These are phyloP conservation scores for Aspergillus ochraceus DNA, from an alignment of 2,329 filamentous ascomycete genomes.

Conservation along the genomic window DNA sequence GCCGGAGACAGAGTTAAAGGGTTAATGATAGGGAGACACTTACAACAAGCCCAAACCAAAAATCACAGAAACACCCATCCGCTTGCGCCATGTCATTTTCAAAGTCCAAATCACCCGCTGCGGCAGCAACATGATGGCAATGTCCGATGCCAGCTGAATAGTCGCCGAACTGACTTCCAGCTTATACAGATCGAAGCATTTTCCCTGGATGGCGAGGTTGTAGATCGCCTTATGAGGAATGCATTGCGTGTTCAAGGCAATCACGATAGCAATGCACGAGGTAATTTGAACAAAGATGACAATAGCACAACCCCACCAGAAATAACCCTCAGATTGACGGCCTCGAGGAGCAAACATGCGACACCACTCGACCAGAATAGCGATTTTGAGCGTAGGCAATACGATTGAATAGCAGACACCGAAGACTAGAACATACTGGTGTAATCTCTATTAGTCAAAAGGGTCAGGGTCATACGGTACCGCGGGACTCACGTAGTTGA, in stretches of 20 bases:
- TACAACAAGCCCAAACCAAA: constrained; percentile 29
- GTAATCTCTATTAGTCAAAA: too few relatives aligned
- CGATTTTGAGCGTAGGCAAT: too few relatives aligned
- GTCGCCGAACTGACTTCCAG: constrained; percentile 20
- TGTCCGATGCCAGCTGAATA: constrained; percentile 33
- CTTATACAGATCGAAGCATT: too few relatives aligned
- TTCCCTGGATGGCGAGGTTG: too few relatives aligned
- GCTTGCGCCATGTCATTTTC: constrained; percentile 29
- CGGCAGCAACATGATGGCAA: constrained; percentile 33
- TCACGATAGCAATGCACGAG: constrained; percentile 20
- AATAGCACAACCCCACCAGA: constrained; percentile 37
- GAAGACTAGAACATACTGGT: too few relatives aligned
- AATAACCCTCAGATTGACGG: constrained; percentile 24
- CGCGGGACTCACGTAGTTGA: too few relatives aligned
- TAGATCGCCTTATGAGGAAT: too few relatives aligned
- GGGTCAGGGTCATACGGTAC: too few relatives aligned
- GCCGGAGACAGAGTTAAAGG: too few relatives aligned
- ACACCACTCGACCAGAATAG: constrained; percentile 46
- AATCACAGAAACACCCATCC: constrained; percentile 28
- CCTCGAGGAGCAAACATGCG: constrained; percentile 33
- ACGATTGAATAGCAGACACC: too few relatives aligned
- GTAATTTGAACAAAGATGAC: constrained; percentile 32
- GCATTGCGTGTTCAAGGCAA: too few relatives aligned
- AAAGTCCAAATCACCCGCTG: constrained; percentile 37
- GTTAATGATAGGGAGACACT: too few relatives aligned